phyloP scores from a whole-genome alignment of 306 rosid species.

The Pachyrhizus erosus region DNA sequence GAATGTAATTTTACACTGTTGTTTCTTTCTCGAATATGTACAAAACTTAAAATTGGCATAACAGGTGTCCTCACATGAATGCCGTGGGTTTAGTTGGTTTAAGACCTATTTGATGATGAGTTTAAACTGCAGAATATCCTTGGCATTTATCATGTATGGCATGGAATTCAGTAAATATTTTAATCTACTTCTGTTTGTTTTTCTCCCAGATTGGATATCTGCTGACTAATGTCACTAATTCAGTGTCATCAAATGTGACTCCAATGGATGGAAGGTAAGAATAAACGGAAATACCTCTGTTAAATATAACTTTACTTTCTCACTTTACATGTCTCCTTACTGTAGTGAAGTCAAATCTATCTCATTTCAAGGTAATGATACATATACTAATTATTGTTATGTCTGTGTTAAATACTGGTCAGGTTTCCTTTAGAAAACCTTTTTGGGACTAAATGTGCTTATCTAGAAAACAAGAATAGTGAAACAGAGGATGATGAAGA shows the following conservation, averaged over 20 bases:
- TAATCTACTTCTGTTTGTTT: constrained; percentile 31
- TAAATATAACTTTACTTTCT: neutral
- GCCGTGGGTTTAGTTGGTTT: neutral
- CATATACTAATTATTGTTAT: constrained; percentile 21
- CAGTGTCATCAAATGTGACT: constrained; percentile 42
- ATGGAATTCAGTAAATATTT: constrained; percentile 10
- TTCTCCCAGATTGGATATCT: constrained; percentile 59
- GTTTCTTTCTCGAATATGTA: neutral
- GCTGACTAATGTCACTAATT: constrained; percentile 44
- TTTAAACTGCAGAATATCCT: constrained; percentile 28
- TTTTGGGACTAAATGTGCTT: constrained; percentile 41
- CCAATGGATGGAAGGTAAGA: constrained; percentile 64
- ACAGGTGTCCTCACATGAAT: neutral
- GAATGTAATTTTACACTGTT: neutral
- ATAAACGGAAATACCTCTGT: constrained; percentile 6
- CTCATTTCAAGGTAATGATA: neutral
- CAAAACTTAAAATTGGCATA: neutral
- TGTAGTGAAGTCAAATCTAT: neutral
- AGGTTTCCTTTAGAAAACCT: constrained; percentile 62
- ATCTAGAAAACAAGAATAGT: constrained; percentile 57
- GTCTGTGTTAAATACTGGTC: constrained; percentile 22
- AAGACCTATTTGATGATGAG: constrained; percentile 10
- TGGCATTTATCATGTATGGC: neutral
- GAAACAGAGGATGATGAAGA: constrained; percentile 66
- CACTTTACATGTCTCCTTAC: neutral